Percentiles rank a stretch among this genome's conserved stretches.
These are phyloP conservation scores for Leccinum arenicola DNA, from an alignment of 768 basidiomycete species.

Conservation along the genomic window DNA sequence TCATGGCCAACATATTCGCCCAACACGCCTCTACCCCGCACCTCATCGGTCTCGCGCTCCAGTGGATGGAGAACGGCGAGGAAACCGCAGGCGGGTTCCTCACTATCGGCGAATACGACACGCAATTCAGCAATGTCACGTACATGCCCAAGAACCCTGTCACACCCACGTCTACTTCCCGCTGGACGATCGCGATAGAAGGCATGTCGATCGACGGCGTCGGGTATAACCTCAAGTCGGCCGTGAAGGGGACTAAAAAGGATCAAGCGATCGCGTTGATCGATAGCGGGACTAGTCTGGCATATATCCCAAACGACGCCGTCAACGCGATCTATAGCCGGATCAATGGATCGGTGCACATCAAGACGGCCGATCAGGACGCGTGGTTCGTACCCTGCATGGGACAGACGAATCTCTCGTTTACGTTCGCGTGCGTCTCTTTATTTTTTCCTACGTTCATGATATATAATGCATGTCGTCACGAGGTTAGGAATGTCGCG, in stretches of 20 bases:
- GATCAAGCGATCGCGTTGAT: slow-evolving; percentile 38
- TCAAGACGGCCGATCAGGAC: slow-evolving; percentile 26
- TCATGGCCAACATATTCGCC: slow-evolving; percentile 40
- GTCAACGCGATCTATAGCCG: slow-evolving; percentile 38
- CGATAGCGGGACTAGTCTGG: slow-evolving; percentile 43
- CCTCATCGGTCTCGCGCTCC: slow-evolving; percentile 41
- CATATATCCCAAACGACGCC: slow-evolving; percentile 33
- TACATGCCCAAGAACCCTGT: slow-evolving; percentile 33
- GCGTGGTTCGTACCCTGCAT: slow-evolving; percentile 39
- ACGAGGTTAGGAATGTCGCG: slow-evolving; percentile 25
- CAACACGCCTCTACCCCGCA: slow-evolving; percentile 35
- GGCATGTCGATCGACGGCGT: slow-evolving; percentile 35
- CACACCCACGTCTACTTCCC: slow-evolving; percentile 31
- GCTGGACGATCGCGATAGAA: slow-evolving; percentile 44
- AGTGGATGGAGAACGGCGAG: slow-evolving; percentile 39
- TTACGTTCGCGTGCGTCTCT: slow-evolving; percentile 16
- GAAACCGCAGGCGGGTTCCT: slow-evolving; percentile 41
- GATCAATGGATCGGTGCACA: slow-evolving; percentile 36
- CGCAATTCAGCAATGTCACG: slow-evolving; percentile 30
- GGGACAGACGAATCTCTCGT: slow-evolving; percentile 29
- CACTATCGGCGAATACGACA: slow-evolving; percentile 42
- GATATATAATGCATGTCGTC: not conserved
- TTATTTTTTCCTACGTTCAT: too few relatives aligned
- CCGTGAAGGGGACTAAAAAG: slow-evolving; percentile 28
- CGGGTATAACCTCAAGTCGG: slow-evolving; percentile 28